phyloP scores from a whole-genome alignment of 257 asterid species.

The Misopates orontium region DNA sequence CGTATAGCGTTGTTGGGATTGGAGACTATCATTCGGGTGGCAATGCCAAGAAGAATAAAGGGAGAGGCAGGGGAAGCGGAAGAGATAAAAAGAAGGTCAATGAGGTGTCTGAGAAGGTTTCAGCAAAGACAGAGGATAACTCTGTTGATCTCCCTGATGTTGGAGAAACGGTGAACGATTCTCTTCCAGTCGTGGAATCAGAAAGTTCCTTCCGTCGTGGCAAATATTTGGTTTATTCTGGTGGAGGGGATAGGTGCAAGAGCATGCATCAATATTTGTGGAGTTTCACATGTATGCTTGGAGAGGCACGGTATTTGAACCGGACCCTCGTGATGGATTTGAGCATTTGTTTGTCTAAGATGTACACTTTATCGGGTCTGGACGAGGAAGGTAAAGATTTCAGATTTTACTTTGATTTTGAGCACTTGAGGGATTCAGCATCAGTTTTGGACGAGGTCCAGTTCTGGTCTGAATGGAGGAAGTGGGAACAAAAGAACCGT shows the following conservation, averaged over 20 bases:
- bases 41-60: slow-evolving; percentile 75
- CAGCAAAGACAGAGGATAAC: slow-evolving; percentile 36
- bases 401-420: slow-evolving; percentile 85
- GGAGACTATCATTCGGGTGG: slow-evolving; percentile 90
- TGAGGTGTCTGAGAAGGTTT: slow-evolving; percentile 67
- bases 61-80: slow-evolving; percentile 41
- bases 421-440: slow-evolving; percentile 81
- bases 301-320: slow-evolving; percentile 90
- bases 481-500: slow-evolving; percentile 47
- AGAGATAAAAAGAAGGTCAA: slow-evolving; percentile 40
- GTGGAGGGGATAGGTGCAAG: slow-evolving; percentile 96
- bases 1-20: slow-evolving; percentile 56
- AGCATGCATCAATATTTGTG: slow-evolving; percentile 91
- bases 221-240: slow-evolving; percentile 73
- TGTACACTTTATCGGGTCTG: slow-evolving; percentile 75
- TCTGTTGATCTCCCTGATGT: slow-evolving; percentile 65
- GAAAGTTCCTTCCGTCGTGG: slow-evolving; percentile 63
- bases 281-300: slow-evolving; percentile 94
- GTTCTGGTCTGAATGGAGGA: slow-evolving; percentile 63
- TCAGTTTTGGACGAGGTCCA: slow-evolving; percentile 64
- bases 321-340: slow-evolving; percentile 85
- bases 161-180: slow-evolving; percentile 80
- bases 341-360: slow-evolving; percentile 71
- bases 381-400: slow-evolving; percentile 93
- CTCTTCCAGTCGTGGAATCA: slow-evolving; percentile 73